Conservation (phyloP, 2,329 filamentous ascomycete species). For the Colletotrichum musae region DNA sequence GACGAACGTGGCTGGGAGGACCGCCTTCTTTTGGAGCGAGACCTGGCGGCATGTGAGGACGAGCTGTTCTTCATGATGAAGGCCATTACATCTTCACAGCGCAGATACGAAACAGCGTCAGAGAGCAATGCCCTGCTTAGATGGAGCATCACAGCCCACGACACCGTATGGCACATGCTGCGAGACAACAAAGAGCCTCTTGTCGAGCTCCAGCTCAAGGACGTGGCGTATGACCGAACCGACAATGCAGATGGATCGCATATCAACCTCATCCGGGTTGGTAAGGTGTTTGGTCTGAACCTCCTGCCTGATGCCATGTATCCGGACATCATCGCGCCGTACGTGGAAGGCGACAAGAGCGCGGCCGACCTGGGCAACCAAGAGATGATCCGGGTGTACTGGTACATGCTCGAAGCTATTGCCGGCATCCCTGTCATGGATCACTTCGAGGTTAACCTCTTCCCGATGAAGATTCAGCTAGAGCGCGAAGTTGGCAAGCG, state of each 20-base stretch:
- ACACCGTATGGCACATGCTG: slow-evolving; percentile 98
- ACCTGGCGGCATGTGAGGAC: slow-evolving; percentile 91
- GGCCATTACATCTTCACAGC: slow-evolving; percentile 95
- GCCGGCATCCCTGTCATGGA: slow-evolving; percentile 98
- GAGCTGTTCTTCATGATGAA: slow-evolving; percentile 99
- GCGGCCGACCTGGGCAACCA: slow-evolving; percentile 69
- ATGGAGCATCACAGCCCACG: slow-evolving; percentile 93
- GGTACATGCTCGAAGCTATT: slow-evolving; percentile 98
- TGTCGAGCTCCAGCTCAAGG: slow-evolving; percentile 91
- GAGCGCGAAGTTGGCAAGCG: slow-evolving; percentile 94
- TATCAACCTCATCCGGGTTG: slow-evolving; percentile 90
- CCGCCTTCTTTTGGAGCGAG: slow-evolving; percentile 87
- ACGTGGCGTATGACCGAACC: slow-evolving; percentile 93
- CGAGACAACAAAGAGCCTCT: slow-evolving; percentile 88
- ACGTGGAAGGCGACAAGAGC: slow-evolving; percentile 77
- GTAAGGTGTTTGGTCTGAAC: slow-evolving; percentile 90
- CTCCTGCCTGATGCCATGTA: slow-evolving; percentile 92
- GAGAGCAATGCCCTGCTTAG: slow-evolving; percentile 85
- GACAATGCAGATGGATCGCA: slow-evolving; percentile 98
- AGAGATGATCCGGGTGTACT: slow-evolving; percentile 94
- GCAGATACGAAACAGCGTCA: slow-evolving; percentile 81
- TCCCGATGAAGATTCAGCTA: slow-evolving; percentile 93
- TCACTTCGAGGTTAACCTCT: slow-evolving; percentile 93
- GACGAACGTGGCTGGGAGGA: slow-evolving; percentile 95
- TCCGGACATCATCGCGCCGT: slow-evolving; percentile 95